Percentiles rank a stretch among this genome's conserved stretches.
Conservation (phyloP, 345 rosid species). For the Bruguiera gymnorhiza region DNA sequence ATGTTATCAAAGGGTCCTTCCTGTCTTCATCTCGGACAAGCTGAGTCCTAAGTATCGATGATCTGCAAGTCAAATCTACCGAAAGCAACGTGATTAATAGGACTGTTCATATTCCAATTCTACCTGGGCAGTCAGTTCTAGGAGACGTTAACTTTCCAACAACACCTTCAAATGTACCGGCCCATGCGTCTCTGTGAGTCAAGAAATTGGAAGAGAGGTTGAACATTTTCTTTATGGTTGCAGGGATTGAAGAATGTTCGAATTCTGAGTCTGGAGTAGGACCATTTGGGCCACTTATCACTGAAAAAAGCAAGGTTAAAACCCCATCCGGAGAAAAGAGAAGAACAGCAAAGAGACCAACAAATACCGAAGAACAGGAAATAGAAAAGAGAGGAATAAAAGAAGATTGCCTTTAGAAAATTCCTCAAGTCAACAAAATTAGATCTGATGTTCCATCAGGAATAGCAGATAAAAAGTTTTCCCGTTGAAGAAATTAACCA, state of each 20-base stretch:
- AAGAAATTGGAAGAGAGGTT: constrained; percentile 79
- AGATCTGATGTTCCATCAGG: neutral
- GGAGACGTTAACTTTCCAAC: constrained; percentile 62
- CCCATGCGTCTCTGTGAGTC: constrained; percentile 98
- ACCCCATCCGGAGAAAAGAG: neutral
- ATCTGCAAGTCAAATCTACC: too few species aligned
- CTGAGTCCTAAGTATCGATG: too few species aligned
- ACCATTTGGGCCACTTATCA: constrained; percentile 61
- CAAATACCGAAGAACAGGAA: neutral
- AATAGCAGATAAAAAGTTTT: too few species aligned
- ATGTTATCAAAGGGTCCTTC: too few species aligned
- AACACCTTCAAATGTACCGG: constrained; percentile 81
- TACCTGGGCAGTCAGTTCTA: constrained; percentile 90
- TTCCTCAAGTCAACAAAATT: neutral
- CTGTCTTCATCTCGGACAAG: too few species aligned
- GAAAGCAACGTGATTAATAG: too few species aligned
- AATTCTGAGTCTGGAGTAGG: constrained; percentile 74
- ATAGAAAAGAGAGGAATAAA: too few species aligned
- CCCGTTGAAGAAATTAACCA: too few species aligned
- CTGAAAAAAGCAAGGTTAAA: constrained; percentile 30
- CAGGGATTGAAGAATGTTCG: constrained; percentile 95
- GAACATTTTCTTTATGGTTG: constrained; percentile 90
- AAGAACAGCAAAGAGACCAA: neutral
- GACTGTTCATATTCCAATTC: neutral
- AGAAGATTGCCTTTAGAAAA: neutral